phyloP scores from a whole-genome alignment of 495 filamentous ascomycete genomes.

The Trypethelium eluteriae region DNA sequence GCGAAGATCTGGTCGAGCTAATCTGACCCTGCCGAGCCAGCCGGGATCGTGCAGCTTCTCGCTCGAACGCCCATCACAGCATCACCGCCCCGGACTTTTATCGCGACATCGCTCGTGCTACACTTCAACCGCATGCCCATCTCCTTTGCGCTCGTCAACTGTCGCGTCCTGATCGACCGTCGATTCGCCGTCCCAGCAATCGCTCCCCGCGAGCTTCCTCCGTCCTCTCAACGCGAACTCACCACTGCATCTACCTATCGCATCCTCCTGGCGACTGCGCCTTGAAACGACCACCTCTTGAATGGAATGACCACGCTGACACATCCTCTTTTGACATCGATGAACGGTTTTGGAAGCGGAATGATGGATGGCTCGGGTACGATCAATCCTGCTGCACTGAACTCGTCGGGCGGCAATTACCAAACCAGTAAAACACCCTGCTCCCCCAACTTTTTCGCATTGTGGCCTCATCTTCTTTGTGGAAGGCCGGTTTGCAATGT shows the following conservation, averaged over 20 bases:
- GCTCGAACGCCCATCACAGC: background rate
- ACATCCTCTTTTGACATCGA: constrained; percentile 11
- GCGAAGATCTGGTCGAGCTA: constrained; percentile 10
- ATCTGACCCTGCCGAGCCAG: constrained; percentile 13
- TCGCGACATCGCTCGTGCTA: constrained; percentile 7
- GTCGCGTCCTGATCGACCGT: background rate
- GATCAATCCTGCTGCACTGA: constrained; percentile 71
- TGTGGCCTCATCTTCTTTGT: background rate
- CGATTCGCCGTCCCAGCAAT: background rate
- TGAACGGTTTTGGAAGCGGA: constrained; percentile 29
- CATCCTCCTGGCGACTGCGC: constrained; percentile 8
- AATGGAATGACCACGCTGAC: constrained; percentile 14
- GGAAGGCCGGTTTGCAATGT: background rate
- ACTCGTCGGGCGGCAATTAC: constrained; percentile 42
- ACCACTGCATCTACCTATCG: constrained; percentile 4
- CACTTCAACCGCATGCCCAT: constrained; percentile 6
- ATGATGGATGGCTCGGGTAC: constrained; percentile 67
- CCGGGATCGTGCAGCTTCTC: constrained; percentile 15
- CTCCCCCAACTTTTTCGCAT: constrained; percentile 15
- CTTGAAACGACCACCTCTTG: constrained; percentile 9
- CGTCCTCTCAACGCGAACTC: background rate
- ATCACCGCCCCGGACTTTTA: constrained; percentile 6
- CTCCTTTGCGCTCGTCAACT: background rate
- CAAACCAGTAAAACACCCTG: constrained; percentile 11
- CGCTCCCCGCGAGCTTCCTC: background rate